Percentiles rank a stretch among this genome's conserved stretches.
Evolutionary conservation across 768 basidiomycete genomes (phyloP).

Genomic region (Hygrocybe coccinea): DNA sequence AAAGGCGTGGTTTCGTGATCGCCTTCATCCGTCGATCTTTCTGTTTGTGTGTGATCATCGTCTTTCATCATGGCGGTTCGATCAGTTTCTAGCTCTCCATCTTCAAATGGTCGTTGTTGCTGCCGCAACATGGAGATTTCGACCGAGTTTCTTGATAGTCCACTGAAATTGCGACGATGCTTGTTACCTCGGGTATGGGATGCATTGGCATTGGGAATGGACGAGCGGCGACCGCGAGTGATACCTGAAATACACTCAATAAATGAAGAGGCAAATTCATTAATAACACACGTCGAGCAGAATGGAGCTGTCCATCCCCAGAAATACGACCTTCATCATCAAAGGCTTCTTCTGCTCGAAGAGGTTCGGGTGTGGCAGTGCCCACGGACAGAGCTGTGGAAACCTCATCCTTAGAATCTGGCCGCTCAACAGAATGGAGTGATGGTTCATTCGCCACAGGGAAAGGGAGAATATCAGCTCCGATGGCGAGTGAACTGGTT

Average conservation of each 20-base stretch:
- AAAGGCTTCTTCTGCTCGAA: conserved; percentile 15
- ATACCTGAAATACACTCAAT: neutral
- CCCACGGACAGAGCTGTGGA: too few species aligned
- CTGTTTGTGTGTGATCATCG: too few species aligned
- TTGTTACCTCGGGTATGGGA: neutral
- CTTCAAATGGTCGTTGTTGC: neutral
- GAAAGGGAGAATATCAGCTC: too few species aligned
- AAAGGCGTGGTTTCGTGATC: neutral
- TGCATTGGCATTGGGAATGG: neutral
- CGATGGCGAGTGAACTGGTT: too few species aligned
- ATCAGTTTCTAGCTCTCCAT: too few species aligned
- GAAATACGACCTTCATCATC: conserved; percentile 23
- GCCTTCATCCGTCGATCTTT: neutral
- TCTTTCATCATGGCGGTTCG: neutral
- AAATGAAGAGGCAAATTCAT: too few species aligned
- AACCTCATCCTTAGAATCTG: too few species aligned
- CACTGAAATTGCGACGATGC: neutral
- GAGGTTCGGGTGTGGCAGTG: conserved; percentile 8
- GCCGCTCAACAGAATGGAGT: too few species aligned
- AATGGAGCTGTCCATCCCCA: conserved; percentile 5
- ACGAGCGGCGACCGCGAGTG: neutral
- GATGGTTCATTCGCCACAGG: too few species aligned
- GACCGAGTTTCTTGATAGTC: neutral
- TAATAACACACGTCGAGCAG: too few species aligned
- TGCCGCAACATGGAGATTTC: neutral